A percentile compares a stretch with the other conserved stretches of the same genome.
phyloP scores from a whole-genome alignment of 345 rosid genomes.

The Euclidium syriacum region DNA sequence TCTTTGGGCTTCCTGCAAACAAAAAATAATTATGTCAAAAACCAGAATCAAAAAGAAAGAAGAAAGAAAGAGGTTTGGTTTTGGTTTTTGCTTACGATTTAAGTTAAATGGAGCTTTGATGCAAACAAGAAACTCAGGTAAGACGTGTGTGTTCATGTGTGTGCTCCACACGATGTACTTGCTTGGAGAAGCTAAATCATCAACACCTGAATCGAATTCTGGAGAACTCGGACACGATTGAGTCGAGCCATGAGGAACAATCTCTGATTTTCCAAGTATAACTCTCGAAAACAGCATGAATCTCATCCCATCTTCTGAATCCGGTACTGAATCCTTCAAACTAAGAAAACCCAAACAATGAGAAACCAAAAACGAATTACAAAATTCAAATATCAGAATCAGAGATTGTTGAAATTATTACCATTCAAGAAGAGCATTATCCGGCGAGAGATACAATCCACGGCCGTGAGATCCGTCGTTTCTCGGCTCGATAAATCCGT shows the following conservation, averaged over 20 bases:
- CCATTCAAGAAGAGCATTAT: constrained; percentile 60
- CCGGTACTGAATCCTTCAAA: constrained; percentile 38
- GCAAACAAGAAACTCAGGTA: constrained; percentile 61
- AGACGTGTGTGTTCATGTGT: constrained; percentile 62
- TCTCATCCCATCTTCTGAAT: constrained; percentile 54
- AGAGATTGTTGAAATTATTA: constrained; percentile 6
- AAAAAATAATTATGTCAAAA: neutral
- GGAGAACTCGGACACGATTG: constrained; percentile 52
- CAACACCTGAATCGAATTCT: constrained; percentile 73
- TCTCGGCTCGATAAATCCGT: constrained; percentile 53
- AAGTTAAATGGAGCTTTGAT: constrained; percentile 47
- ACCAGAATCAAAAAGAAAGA: neutral
- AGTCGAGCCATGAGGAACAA: constrained; percentile 45
- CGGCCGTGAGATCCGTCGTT: constrained; percentile 46
- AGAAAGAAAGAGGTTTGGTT: neutral
- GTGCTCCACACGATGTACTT: constrained; percentile 70
- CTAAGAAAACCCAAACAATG: constrained; percentile 31
- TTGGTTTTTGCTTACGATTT: constrained; percentile 32
- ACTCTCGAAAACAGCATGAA: constrained; percentile 71
- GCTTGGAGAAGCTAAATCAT: constrained; percentile 41
- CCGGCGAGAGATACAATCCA: constrained; percentile 63
- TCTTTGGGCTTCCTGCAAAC: constrained; percentile 27
- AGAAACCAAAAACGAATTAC: neutral
- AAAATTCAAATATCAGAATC: neutral
- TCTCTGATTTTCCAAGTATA: constrained; percentile 62